Conservation (phyloP, 2,329 filamentous ascomycete species). For the Chaetomium sp. region DNA sequence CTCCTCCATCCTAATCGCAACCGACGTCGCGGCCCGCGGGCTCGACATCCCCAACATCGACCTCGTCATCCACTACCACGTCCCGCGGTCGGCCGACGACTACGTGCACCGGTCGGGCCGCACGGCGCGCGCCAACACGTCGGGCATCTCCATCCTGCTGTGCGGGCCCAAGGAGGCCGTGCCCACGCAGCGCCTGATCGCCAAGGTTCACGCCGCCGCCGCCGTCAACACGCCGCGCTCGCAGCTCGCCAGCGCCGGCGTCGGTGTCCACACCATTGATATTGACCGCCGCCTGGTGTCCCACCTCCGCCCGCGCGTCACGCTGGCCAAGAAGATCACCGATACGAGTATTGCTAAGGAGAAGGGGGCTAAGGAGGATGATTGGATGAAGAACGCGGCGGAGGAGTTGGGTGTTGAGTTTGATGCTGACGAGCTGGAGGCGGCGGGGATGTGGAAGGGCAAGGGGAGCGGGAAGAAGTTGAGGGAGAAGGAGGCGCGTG, state of each 20-base stretch:
- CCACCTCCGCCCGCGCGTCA: constrained; percentile 74
- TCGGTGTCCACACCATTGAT: constrained; percentile 78
- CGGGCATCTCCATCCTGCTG: constrained; percentile 81
- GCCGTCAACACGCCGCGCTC: constrained; percentile 41
- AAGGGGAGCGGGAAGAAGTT: constrained; percentile 72
- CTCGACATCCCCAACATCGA: constrained; percentile 91
- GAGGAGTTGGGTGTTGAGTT: constrained; percentile 95
- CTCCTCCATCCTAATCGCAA: constrained; percentile 73
- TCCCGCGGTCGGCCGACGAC: constrained; percentile 85
- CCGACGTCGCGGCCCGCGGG: constrained; percentile 90
- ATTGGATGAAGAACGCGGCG: constrained; percentile 80
- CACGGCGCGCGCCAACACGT: constrained; percentile 79
- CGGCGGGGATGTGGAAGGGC: constrained; percentile 62
- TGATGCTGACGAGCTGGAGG: constrained; percentile 81
- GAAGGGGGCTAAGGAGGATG: constrained; percentile 79
- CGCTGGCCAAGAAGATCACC: constrained; percentile 82
- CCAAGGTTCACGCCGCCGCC: constrained; percentile 76
- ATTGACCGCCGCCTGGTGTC: constrained; percentile 78
- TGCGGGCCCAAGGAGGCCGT: constrained; percentile 90
- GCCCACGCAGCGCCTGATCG: constrained; percentile 78
- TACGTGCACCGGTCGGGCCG: constrained; percentile 96
- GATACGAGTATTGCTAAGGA: constrained; percentile 84
- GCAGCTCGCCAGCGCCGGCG: constrained; percentile 50
- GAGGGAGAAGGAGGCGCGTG: constrained; percentile 71
- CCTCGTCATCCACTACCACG: constrained; percentile 91